phyloP scores from a whole-genome alignment of 2,329 filamentous ascomycete species.

The Arthrobotrys entomopaga region DNA sequence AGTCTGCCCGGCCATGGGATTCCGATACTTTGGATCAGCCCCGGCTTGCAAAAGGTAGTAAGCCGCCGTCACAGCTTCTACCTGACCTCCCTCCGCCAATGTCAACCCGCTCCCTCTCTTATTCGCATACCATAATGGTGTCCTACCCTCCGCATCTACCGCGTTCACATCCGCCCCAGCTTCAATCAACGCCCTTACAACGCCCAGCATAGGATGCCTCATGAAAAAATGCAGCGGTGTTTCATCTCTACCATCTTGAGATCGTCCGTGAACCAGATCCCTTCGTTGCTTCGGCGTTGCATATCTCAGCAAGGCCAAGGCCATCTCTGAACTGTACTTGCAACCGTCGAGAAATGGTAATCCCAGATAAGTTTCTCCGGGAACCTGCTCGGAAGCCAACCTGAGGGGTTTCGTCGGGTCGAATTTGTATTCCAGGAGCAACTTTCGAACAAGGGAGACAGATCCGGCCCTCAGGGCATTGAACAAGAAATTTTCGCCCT shows the following conservation, averaged over 20 bases:
- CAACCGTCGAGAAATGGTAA: constrained; percentile 24
- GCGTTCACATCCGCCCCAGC: constrained; percentile 45
- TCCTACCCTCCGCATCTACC: constrained; percentile 27
- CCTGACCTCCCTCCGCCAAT: constrained; percentile 3
- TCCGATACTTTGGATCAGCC: constrained; percentile 36
- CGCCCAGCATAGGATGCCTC: not conserved
- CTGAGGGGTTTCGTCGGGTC: constrained; percentile 24
- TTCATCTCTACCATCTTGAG: constrained; percentile 25
- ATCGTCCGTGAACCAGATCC: constrained; percentile 3
- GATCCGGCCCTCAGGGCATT: not conserved
- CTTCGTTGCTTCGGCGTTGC: constrained; percentile 18
- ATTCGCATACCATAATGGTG: constrained; percentile 39
- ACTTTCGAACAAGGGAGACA: not conserved
- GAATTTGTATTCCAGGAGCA: constrained; percentile 14
- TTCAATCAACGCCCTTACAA: constrained; percentile 24
- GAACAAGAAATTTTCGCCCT: constrained; percentile 14
- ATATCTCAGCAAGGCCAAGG: not conserved
- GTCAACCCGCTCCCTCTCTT: constrained; percentile 23
- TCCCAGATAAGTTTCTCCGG: not conserved
- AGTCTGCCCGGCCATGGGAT: constrained; percentile 24
- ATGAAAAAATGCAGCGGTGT: constrained; percentile 24
- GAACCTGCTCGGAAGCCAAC: not conserved
- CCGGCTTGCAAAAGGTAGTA: constrained; percentile 49
- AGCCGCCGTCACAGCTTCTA: constrained; percentile 23
- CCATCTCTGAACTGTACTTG: not conserved